phyloP scores from a whole-genome alignment of 225 moss, liverwort and hornwort genomes.

The Rhytidiadelphus loreus region DNA sequence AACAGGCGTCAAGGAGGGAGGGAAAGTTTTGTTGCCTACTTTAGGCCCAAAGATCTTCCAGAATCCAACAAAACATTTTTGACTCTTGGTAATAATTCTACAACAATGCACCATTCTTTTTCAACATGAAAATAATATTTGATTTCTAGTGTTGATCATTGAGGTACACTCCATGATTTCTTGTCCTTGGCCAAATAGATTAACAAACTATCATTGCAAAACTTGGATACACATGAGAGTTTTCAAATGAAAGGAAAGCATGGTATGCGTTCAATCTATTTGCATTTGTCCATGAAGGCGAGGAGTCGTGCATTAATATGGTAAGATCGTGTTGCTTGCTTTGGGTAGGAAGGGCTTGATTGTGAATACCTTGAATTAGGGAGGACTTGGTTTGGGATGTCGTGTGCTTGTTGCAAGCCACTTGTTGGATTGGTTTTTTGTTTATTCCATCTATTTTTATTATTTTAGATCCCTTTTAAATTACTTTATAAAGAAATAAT shows the following conservation, averaged over 20 bases:
- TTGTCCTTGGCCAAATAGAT: neutral
- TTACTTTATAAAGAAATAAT: no score
- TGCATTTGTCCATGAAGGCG: neutral
- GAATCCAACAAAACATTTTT: neutral
- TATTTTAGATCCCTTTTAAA: no score
- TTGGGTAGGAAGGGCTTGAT: neutral
- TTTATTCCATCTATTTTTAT: no score
- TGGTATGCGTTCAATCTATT: neutral
- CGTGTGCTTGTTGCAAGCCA: accelerated
- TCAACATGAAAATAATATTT: no score
- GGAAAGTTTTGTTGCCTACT: no score
- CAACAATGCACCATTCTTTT: no score
- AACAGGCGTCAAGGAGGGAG: no score
- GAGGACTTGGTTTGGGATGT: neutral
- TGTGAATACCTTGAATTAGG: accelerated
- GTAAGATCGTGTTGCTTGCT: neutral
- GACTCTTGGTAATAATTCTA: neutral
- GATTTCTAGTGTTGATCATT: neutral
- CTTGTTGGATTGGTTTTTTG: accelerated
- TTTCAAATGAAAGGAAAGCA: neutral
- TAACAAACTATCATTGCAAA: neutral
- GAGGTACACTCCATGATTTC: neutral
- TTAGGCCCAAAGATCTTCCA: neutral
- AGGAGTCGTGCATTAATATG: neutral
- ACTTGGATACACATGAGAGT: neutral